Evolutionary conservation across 2,329 filamentous ascomycete species (phyloP).

Genomic region (Xylariaceae sp.): DNA sequence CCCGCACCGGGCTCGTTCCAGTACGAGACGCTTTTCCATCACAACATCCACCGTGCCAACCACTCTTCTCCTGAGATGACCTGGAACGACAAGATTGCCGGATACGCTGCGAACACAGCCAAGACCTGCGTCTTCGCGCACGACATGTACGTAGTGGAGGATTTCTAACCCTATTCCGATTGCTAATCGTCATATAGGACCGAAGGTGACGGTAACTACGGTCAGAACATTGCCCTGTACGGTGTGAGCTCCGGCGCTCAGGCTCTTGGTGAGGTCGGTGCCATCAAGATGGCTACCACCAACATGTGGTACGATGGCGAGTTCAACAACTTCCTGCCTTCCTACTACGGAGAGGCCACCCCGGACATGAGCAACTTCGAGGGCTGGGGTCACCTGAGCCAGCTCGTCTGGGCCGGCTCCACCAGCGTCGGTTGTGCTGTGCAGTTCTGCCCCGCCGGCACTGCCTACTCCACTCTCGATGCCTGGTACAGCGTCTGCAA

Average conservation of each 20-base stretch:
- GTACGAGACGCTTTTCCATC: constrained; percentile 56
- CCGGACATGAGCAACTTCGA: constrained; percentile 60
- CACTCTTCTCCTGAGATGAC: constrained; percentile 62
- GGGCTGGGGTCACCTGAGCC: constrained; percentile 68
- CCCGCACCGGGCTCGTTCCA: constrained; percentile 28
- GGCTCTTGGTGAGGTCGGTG: constrained; percentile 46
- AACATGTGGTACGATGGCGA: constrained; percentile 89
- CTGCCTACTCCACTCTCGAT: constrained; percentile 43
- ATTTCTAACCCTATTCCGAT: neutral
- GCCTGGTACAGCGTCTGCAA: constrained; percentile 85
- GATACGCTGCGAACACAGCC: constrained; percentile 60
- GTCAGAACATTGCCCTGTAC: constrained; percentile 83
- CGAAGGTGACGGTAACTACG: constrained; percentile 62
- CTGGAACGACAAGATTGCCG: constrained; percentile 62
- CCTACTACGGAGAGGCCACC: constrained; percentile 53
- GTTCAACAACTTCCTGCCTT: constrained; percentile 48
- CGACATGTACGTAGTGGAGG: constrained; percentile 58
- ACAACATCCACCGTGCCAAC: constrained; percentile 83
- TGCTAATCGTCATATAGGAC: constrained; percentile 39
- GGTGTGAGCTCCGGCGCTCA: constrained; percentile 35
- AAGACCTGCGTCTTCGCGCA: constrained; percentile 67
- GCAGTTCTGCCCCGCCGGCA: constrained; percentile 48
- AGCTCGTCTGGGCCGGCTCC: constrained; percentile 65
- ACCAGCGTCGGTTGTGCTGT: constrained; percentile 59
- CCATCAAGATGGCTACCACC: constrained; percentile 64